phyloP scores from a whole-genome alignment of 2,329 filamentous ascomycete species.

The Cordyceps cicadae region DNA sequence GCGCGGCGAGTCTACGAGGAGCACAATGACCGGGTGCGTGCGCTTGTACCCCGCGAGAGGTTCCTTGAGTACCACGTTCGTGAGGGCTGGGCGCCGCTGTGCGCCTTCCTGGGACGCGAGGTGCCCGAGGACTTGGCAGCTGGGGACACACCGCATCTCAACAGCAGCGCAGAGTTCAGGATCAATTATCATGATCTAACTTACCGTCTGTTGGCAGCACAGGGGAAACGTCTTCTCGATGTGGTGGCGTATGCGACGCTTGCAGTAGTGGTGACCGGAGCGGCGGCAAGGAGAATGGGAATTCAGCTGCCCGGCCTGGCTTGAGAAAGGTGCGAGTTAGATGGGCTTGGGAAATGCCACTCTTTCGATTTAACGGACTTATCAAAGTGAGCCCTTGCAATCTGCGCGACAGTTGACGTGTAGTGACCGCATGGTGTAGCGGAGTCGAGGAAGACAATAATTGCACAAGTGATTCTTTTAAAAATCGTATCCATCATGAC shows the following conservation, averaged over 20 bases:
- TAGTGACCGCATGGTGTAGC: background rate
- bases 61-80: conserved; percentile 12
- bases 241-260: conserved; percentile 5
- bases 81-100: conserved; percentile 9
- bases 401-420: background rate
- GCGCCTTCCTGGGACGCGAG: conserved; percentile 3
- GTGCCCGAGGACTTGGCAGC: background rate
- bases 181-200: background rate
- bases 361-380: background rate
- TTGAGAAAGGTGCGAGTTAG: background rate
- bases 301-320: background rate
- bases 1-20: conserved; percentile 1
- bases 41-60: conserved; percentile 6
- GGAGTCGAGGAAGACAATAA: background rate
- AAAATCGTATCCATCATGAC: no score
- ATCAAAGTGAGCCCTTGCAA: background rate
- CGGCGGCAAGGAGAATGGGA: background rate
- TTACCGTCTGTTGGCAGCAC: background rate
- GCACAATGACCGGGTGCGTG: conserved; percentile 13
- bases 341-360: background rate
- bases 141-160: background rate
- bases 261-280: background rate
- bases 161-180: background rate
- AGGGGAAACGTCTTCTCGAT: conserved; percentile 3
- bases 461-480: background rate